Conservation (phyloP, 2,329 filamentous ascomycete species). For the Talaromyces amestolkiae region DNA sequence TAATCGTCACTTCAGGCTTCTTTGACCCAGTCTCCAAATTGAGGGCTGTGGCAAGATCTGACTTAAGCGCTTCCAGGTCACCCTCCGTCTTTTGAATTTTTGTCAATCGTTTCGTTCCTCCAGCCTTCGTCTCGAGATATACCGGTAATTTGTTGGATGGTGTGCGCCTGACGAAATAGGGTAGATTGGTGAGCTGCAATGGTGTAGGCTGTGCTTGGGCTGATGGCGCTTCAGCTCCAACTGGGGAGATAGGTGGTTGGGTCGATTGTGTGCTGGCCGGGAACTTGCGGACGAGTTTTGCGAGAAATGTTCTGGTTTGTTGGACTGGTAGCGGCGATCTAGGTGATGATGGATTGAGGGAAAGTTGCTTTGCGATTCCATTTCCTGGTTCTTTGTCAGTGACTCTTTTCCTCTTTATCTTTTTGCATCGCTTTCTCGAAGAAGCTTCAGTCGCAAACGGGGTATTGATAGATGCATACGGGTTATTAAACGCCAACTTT, state of each 20-base stretch:
- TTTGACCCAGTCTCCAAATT: slow-evolving; percentile 47
- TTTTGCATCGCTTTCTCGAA: not conserved
- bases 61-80: slow-evolving; percentile 60
- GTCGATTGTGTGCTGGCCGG: slow-evolving; percentile 28
- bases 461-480: not conserved
- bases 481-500: not conserved
- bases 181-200: slow-evolving; percentile 47
- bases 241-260: slow-evolving; percentile 15
- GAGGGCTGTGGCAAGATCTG: slow-evolving; percentile 62
- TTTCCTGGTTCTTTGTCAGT: slow-evolving; percentile 23
- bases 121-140: slow-evolving; percentile 70
- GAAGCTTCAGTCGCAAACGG: not conserved
- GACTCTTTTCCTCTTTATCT: not conserved
- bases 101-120: slow-evolving; percentile 73
- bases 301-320: slow-evolving; percentile 39
- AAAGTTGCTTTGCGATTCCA: slow-evolving; percentile 26
- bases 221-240: slow-evolving; percentile 10
- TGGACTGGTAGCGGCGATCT: slow-evolving; percentile 24
- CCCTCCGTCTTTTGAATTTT: slow-evolving; percentile 77
- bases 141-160: slow-evolving; percentile 69
- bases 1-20: slow-evolving; percentile 48
- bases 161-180: slow-evolving; percentile 73
- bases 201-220: slow-evolving; percentile 18
- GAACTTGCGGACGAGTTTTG: slow-evolving; percentile 37
- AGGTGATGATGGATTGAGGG: slow-evolving; percentile 21